These are phyloP conservation scores for Colletotrichum lindemuthianum DNA, from an alignment of 2,329 filamentous ascomycete species.

Conservation along the genomic window DNA sequence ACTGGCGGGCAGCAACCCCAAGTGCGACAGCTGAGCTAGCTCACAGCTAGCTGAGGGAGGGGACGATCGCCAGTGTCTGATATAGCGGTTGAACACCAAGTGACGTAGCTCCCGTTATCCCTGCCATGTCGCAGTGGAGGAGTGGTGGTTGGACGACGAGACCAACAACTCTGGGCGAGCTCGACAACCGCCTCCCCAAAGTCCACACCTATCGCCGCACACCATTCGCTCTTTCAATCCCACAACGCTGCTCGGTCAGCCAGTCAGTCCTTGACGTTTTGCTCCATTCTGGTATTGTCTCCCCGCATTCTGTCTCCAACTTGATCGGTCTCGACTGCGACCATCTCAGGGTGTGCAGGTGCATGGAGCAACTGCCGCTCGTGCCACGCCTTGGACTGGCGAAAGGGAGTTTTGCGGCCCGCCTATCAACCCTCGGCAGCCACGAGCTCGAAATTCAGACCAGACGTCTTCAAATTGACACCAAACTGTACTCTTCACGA, in stretches of 20 bases:
- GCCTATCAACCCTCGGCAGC: slow-evolving; percentile 2
- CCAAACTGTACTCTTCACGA: too few species aligned
- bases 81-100: slow-evolving; percentile 6
- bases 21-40: slow-evolving; percentile 4
- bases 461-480: too few species aligned
- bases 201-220: background rate
- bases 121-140: slow-evolving; percentile 20
- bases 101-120: slow-evolving; percentile 30
- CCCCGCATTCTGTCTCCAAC: slow-evolving; percentile 26
- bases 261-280: background rate
- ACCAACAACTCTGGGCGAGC: background rate
- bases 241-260: background rate
- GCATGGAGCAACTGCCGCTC: slow-evolving; percentile 18
- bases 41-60: slow-evolving; percentile 7
- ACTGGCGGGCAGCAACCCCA: background rate
- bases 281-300: slow-evolving; percentile 1
- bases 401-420: slow-evolving; percentile 3
- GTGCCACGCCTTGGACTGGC: slow-evolving; percentile 2
- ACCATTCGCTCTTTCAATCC: background rate
- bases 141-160: slow-evolving; percentile 11
- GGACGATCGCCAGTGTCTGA: slow-evolving; percentile 11
- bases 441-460: too few species aligned
- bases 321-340: slow-evolving; percentile 6
- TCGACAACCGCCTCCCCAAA: background rate
- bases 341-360: slow-evolving; percentile 6